These are phyloP conservation scores for Acanthamoeba divionensis DNA, from an alignment of 208 protist genomes.

Conservation along the genomic window DNA sequence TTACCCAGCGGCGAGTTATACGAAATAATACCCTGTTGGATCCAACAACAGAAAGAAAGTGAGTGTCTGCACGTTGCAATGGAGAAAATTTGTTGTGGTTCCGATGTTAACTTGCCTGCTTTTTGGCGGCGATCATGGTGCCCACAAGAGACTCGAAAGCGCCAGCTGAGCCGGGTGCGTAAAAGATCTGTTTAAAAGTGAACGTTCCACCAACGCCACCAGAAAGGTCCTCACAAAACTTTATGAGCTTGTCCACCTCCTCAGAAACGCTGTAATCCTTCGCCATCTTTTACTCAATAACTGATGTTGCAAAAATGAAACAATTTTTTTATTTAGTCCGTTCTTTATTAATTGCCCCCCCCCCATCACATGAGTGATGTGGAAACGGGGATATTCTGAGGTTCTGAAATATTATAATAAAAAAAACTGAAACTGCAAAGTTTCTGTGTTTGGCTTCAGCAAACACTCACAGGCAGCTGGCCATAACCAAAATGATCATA, in stretches of 20 bases:
- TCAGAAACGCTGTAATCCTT: constrained; percentile 43
- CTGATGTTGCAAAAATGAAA: too few relatives aligned
- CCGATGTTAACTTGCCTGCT: background rate
- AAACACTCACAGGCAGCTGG: too few relatives aligned
- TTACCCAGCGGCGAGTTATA: constrained; percentile 41
- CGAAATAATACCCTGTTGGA: background rate
- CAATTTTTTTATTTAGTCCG: too few relatives aligned
- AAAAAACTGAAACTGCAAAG: too few relatives aligned
- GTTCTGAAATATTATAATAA: too few relatives aligned
- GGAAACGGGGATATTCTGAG: too few relatives aligned
- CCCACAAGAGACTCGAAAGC: constrained; percentile 50
- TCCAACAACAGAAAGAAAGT: background rate
- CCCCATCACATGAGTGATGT: too few relatives aligned
- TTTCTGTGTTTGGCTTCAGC: background rate
- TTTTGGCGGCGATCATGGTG: constrained; percentile 48
- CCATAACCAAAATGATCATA: too few relatives aligned
- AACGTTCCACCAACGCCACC: constrained; percentile 50
- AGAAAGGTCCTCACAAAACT: constrained; percentile 50
- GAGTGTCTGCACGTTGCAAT: background rate
- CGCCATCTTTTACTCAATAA: background rate
- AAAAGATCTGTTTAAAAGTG: constrained; percentile 55
- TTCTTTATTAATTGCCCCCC: too few relatives aligned
- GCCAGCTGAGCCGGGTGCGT: constrained; percentile 5
- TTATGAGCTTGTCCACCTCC: constrained; percentile 51
- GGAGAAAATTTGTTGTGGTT: background rate